Base-by-base conservation (phyloP, 495 filamentous ascomycete species). In the Trichoderma virens region DNA sequence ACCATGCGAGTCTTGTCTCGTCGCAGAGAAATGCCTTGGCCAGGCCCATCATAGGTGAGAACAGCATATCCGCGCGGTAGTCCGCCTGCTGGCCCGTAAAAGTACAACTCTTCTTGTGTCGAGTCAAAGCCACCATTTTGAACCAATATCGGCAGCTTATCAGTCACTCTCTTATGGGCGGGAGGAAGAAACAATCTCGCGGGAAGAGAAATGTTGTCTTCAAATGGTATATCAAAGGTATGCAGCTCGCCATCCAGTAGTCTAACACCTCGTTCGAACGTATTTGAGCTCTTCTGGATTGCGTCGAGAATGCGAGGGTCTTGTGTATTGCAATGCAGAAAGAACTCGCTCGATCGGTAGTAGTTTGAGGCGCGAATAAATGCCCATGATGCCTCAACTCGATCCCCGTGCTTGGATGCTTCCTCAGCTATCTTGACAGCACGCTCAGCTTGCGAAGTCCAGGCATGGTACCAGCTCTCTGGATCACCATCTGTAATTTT, bases 31-130 rank as follows among this genome's bases (percentile, higher is more conserved):
- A 79, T 62, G 0, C 81, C 81, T 62, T 85, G 82, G 0, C 82
- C 81, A 0, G 82, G 82, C 0, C 80, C 81, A 2, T 84, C 81
- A 41, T 78, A 79, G 0, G 70, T 76, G 5, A 85, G 51, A 0
- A 76, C 75, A 0, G 81, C 79, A 64, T 84, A 85, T 0, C 83
- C 83, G 0, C 72, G 56, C 0, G 66, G 60, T 0, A 60, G 67
- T 0, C 66, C 81, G 0, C n/a, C 59, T 0, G 67, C 60, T 0
- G 68, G 59, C 39, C 32, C 20, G 0, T 78, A 7, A 64, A 70
- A 79, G 65, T 76, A 82, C 0, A 84, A 30, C 63, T 85, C 83
- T 63, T 85, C 83, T 18, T 76, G 67, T 0, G 65, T 71, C 0
- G 78, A 74, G 65, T 85, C 83, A 3, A 41, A 70, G 0, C 82